Base-by-base conservation (phyloP, 345 rosid species). In the Populus euphratica region DNA sequence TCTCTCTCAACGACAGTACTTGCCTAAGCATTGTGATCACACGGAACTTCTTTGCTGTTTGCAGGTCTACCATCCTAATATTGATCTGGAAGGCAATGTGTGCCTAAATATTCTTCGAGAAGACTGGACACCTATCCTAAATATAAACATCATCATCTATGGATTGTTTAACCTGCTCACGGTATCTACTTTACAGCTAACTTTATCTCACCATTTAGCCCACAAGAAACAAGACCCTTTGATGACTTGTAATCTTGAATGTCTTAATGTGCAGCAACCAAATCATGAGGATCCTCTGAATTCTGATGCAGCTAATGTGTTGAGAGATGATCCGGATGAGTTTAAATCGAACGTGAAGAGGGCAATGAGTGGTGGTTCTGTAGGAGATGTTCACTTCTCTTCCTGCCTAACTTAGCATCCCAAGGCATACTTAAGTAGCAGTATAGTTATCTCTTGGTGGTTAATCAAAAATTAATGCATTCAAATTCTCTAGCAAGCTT, bases 31-130 rank as follows among this genome's bases (percentile, higher is more conserved):
- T 35, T 52, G 10, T 56, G 76, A 21, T 73, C 25, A 21, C 25
- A 9, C 43, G 29, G 18, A 12, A 54, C 25, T 50, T 6, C 23
- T 59, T 16, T 72, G 21, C n/a, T 5, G 16, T 56, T 8, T 16
- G 47, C 69, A 41, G 70, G 70, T 68, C 11, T 68, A 21, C 23
- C 49, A 21, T 68, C 49, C 49, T 35, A 9, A 38, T 68, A 38
- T 68, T 18, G 49, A 68, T 5, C 1, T 68, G 70, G 49, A 68
- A 38, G 70, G 70, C 44, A 68, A 38, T 18, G 70, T 68, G 5
- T 68, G 70, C 70, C 44, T 21, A 5, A 38, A 68, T 47, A 68
- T 68, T 68, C 47, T 68, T 8, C 49, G 70, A 68, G 70, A 38
- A 36, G 70, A 21, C 47, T 68, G 70, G 70, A 38, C 11, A 20